Percentiles rank a stretch among this genome's conserved stretches.
Conservation (phyloP, 257 asterid genomes). For the Leptodermis oblonga region DNA sequence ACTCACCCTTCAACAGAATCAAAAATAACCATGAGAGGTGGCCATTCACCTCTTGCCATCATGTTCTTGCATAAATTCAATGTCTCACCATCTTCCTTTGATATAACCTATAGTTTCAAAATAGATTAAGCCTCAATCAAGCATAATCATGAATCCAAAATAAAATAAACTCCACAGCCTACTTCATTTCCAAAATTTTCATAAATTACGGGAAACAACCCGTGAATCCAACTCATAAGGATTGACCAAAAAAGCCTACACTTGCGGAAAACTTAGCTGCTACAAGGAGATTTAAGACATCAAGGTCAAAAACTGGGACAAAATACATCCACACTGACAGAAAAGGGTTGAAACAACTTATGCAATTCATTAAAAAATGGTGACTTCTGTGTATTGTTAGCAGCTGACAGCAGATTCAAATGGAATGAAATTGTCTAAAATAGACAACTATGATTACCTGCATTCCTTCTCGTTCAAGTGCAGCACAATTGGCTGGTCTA, state of each 20-base stretch:
- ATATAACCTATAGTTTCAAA: slow-evolving; percentile 35
- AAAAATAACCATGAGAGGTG: slow-evolving; percentile 79
- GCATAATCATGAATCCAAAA: too few species aligned
- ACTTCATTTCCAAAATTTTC: background rate
- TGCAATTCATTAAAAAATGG: background rate
- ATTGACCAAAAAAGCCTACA: background rate
- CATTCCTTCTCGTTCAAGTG: slow-evolving; percentile 75
- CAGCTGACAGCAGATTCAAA: background rate
- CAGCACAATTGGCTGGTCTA: slow-evolving; percentile 61
- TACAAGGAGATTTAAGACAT: background rate
- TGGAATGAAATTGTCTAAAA: background rate
- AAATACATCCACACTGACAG: background rate
- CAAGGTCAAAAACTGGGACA: background rate
- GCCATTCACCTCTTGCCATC: slow-evolving; percentile 93
- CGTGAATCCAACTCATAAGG: background rate
- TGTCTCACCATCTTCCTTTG: slow-evolving; percentile 66
- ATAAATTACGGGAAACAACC: background rate
- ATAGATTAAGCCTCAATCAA: background rate
- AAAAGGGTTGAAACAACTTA: background rate
- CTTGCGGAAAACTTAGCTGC: background rate
- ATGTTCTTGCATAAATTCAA: slow-evolving; percentile 67
- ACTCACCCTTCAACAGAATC: slow-evolving; percentile 84
- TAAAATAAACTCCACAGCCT: background rate
- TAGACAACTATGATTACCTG: slow-evolving; percentile 43
- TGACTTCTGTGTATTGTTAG: background rate